Evolutionary conservation across 2,329 filamentous ascomycete species (phyloP).

Genomic region (Fusarium concolor): DNA sequence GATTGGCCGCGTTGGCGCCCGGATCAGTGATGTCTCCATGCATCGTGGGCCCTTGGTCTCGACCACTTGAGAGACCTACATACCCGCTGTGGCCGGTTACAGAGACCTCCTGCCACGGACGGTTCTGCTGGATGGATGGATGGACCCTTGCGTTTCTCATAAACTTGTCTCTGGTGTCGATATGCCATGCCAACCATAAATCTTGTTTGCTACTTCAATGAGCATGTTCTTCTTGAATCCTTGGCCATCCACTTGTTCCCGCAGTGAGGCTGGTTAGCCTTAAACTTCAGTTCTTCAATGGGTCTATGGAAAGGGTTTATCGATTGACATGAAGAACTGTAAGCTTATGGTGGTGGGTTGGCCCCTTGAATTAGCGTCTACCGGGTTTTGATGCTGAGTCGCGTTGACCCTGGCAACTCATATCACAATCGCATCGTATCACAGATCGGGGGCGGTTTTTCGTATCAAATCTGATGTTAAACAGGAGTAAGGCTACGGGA

Average conservation of each 20-base stretch:
- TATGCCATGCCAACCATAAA: not conserved
- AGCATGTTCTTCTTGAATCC: conserved; percentile 13
- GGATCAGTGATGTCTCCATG: conserved; percentile 45
- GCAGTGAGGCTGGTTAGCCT: conserved; percentile 8
- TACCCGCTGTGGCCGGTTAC: conserved; percentile 44
- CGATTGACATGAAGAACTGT: not conserved
- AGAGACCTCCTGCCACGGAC: conserved; percentile 29
- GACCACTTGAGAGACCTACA: conserved; percentile 47
- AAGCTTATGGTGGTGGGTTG: conserved; percentile 10
- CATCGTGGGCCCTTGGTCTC: conserved; percentile 38
- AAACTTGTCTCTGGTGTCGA: conserved; percentile 4
- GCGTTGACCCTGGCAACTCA: conserved; percentile 7
- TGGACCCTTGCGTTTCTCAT: conserved; percentile 31
- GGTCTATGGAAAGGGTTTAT: not conserved
- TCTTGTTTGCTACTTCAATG: conserved; percentile 16
- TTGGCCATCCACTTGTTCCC: conserved; percentile 1
- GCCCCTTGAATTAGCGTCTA: conserved; percentile 21
- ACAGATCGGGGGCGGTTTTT: conserved; percentile 1
- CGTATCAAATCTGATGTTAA: not conserved
- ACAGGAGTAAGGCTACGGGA: not conserved
- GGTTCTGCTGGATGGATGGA: conserved; percentile 6
- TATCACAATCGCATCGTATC: conserved; percentile 9
- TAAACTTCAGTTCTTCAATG: not conserved
- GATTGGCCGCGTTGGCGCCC: conserved; percentile 54
- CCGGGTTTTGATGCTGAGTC: conserved; percentile 18